Base-by-base conservation (phyloP, 2,329 filamentous ascomycete species). In the Leptographium radiaticola region DNA sequence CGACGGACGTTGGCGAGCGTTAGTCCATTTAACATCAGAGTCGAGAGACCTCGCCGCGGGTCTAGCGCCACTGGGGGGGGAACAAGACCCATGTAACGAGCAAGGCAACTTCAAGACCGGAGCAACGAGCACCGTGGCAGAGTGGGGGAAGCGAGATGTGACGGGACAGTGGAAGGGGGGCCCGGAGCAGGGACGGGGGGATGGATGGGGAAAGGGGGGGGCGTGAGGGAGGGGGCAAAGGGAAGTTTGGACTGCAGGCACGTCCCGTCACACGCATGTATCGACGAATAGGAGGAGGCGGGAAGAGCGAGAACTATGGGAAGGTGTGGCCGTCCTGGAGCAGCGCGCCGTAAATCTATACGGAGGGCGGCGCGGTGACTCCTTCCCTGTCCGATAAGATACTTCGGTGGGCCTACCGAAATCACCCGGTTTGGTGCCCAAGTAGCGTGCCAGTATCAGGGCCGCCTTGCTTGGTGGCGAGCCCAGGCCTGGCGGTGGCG, bases 11-110 rank as follows among this genome's bases (percentile, higher is more conserved):
- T 49, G 50, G 55, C 55, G 58, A 55, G 51, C 51, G 49, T 53
- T 57, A 55, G 50, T 45, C 54, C 57, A 56, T 60, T 59, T 59
- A 60, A 54, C 49, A 53, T 55, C 53, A 55, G 54, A 33, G 46
- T 53, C 52, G 44, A 50, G 51, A 48, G 58, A 49, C 58, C 49
- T 48, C 44, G 48, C 55, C 49, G 54, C 30, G 52, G 53, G 40
- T 53, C 50, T 34, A 54, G 52, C 6, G 49, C 40, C 25, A 30
- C 25, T 38, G 40, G 51, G 42, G 40, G 30, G 25, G n/a, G 18
- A 39, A 18, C 42, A 44, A 20, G 42, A 13, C 42, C 42, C 20
- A 44, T 44, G 42, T 12, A 20, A 13, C 12, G 12, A 25, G 51
- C 33, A 31, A 36, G n/a, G 49, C 25, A 25, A 25, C 25, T 25